Evolutionary conservation across 2,329 filamentous ascomycete species (phyloP).

Genomic region (Ophiostoma perfectum): DNA sequence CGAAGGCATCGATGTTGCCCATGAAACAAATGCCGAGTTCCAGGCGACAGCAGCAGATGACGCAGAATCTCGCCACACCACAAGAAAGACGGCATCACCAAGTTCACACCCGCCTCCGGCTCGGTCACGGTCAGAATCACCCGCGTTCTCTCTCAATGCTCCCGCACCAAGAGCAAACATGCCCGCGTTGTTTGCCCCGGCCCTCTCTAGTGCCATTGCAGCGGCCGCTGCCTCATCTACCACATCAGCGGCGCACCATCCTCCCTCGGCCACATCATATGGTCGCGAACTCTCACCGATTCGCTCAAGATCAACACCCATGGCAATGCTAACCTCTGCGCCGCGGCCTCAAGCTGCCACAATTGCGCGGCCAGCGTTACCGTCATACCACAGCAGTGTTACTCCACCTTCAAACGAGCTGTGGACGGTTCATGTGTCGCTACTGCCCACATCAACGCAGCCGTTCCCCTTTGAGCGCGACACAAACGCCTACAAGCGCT

Average conservation of each 20-base stretch:
- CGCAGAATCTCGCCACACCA: background rate
- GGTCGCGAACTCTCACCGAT: background rate
- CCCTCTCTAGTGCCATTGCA: background rate
- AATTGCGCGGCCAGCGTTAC: slow-evolving; percentile 5
- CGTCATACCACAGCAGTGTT: background rate
- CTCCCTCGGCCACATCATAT: background rate
- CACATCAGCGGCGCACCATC: background rate
- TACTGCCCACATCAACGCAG: slow-evolving; percentile 49
- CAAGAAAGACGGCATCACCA: background rate
- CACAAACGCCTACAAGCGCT: slow-evolving; percentile 56
- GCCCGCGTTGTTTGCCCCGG: background rate
- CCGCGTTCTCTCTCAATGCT: slow-evolving; percentile 15
- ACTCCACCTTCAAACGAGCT: slow-evolving; percentile 33
- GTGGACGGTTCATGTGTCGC: slow-evolving; percentile 57
- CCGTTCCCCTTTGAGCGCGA: slow-evolving; percentile 59
- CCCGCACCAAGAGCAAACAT: slow-evolving; percentile 18
- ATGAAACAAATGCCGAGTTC: background rate
- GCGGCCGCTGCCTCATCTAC: background rate
- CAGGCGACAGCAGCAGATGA: slow-evolving; percentile 20
- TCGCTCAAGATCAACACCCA: background rate
- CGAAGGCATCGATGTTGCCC: background rate
- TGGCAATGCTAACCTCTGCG: background rate
- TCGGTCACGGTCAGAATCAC: slow-evolving; percentile 7
- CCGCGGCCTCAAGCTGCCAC: background rate
- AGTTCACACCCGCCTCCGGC: background rate